Evolutionary conservation across 179 eudicot genomes (phyloP), one percentile per base, ranked within the genome.

Genomic region (Monotropa hypopitys): DNA sequence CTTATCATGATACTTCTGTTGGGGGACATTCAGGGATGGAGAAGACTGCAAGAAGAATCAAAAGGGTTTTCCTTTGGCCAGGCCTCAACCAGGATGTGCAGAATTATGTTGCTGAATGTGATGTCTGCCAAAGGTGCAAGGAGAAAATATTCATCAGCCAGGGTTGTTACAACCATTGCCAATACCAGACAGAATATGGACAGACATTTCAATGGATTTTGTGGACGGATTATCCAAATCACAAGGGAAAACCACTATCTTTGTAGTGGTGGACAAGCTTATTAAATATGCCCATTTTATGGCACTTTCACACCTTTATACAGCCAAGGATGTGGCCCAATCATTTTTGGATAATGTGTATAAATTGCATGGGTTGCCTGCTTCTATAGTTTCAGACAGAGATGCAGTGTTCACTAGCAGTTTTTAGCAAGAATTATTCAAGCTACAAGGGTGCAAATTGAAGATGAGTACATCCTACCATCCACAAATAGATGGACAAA

Each of bases 381-480:
- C 33, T 6, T 7, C 30, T 4, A 79, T 79, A 45, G 50, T 79
- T 0, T 49, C 6, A 4, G 77, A 79, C 21, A 7, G 77, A 15
- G 76, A 79, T 30, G 57, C 72, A 3, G 10, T 79, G 4, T 73
- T 72, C 15, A 4, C 72, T 13, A 72, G 76, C 21, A 3, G 4
- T 4, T 47, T 62, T 11, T 79, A 77, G 81, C 20, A 73, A 23
- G 77, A 46, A 18, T 45, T 73, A 0, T 59, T 78, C 16, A 8
- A 40, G 1, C 0, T 15, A 2, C 18, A 12, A 0, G 61, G 79
- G 0, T 38, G 53, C 7, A 5, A 46, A 0, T 32, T 65, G 16
- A 13, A 33, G 7, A 2, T 12, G 1, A 33, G 47, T 32, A 45
- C 62, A 1, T 8, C 70, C 26, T 77, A 77, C 26, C 74, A 77